Evolutionary conservation across 805 yeast species (phyloP), one percentile per base, ranked within the genome.

Genomic region (Monosporozyma siamensis): DNA sequence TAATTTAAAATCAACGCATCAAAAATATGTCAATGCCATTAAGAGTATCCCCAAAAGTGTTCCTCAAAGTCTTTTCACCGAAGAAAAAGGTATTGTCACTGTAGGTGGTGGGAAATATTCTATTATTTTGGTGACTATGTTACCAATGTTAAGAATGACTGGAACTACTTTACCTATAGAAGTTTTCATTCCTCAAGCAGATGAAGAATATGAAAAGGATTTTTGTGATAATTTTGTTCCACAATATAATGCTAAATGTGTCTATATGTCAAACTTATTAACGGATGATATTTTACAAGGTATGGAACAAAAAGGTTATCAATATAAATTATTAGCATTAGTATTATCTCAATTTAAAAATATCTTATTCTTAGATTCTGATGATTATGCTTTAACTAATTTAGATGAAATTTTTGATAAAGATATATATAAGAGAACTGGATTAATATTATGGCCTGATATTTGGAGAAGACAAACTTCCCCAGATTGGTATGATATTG

Each of bases 91-190:
- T 6, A 76, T 80, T 22, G 80, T 82, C 0, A 75, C 76, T 44
- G 79, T 82, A 37, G 90, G 86, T n/a, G 90, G 90, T 38, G 85
- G 85, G 3, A 70, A 69, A 45, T 82, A 75, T 52, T 78, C 83
- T 39, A 74, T 84, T 75, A 60, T 82, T 22, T 68, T 82, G 1
- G 60, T 79, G 22, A 55, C 78, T 5, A 70, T 81, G 8, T 63
- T 82, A 6, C 64, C 67, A 47, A 61, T 68, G 38, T 51, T 87
- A 40, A 67, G 95, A 53, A 74, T 77, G 31, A 66, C 72, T 6
- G 87, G 90, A 2, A 77, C 83, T 3, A 70, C 69, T 11, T 61
- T 82, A 29, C 95, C 96, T 0, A 77, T 88, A 17, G 96, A 88
- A 66, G 82, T 88, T 8, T 72, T 85, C 49, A 76, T 88, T 49